A percentile compares a stretch with the other conserved stretches of the same genome.
These are phyloP conservation scores for Volvox carteri DNA, from an alignment of 163 green algal species.

Conservation along the genomic window DNA sequence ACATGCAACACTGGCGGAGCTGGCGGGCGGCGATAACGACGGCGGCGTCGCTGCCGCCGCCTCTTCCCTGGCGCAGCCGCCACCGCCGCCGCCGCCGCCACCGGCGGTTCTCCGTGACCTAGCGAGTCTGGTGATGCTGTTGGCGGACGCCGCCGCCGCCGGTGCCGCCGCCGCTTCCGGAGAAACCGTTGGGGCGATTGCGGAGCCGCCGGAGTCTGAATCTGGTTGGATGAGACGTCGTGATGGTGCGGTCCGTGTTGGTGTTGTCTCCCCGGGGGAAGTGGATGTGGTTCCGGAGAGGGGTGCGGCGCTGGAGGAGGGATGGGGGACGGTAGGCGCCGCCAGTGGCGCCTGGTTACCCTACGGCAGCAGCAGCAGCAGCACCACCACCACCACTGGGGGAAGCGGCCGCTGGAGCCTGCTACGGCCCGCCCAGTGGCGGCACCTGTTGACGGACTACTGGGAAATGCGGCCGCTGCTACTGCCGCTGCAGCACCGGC, in stretches of 20 bases:
- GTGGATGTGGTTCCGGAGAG: neutral
- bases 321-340: too few species aligned
- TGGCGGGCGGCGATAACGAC: too few species aligned
- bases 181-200: too few species aligned
- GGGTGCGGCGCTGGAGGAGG: neutral
- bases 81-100: neutral
- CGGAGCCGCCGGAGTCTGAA: too few species aligned
- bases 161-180: too few species aligned
- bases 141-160: neutral
- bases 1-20: too few species aligned
- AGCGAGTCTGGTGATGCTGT: constrained; percentile 17
- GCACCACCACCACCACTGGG: neutral
- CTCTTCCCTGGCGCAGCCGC: neutral
- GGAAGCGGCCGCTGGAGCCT: neutral
- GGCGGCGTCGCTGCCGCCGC: neutral
- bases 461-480: constrained; percentile 18
- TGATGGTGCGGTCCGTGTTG: too few species aligned
- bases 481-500: neutral
- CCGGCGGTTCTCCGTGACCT: neutral
- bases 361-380: constrained; percentile 24
- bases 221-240: too few species aligned
- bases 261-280: too few species aligned
- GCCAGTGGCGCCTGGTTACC: neutral
- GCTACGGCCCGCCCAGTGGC: constrained; percentile 2
- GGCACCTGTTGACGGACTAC: neutral